Base-by-base conservation (phyloP, 495 filamentous ascomycete species). In the Neurospora sp. region DNA sequence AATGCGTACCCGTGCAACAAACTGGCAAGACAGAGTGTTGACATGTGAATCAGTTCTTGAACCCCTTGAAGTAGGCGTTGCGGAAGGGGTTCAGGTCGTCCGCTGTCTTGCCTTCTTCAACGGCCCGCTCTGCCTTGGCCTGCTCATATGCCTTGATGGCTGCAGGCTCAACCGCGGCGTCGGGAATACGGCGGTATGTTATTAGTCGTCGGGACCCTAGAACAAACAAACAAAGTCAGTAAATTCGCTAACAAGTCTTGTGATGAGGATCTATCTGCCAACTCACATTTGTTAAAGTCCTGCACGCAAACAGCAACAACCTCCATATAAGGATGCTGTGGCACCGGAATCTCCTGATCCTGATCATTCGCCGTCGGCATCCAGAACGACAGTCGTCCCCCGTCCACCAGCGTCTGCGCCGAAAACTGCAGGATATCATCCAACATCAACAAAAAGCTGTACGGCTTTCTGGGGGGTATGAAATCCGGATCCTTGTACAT, bases 301-400 rank as follows among this genome's bases (percentile, higher is more conserved):
- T 99, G 96, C 42, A 91, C 90, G 76, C 93, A 96, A 39, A 94
- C 89, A 70, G 86, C 89, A 39, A 94, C 83, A n/a, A 96, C 79
- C 78, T 93, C 87, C 31, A 99, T 79, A 68, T 89, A 88, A 6
- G 91, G 90, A 79, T 98, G 93, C 70, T 84, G 87, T 2, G 96
- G 96, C 18, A 96, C 86, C 0, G 88, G 83, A 9, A 97, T 87
- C 76, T 94, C 91, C 11, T 88, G 84, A 61, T 87, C 84, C 70
- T 87, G 88, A 70, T 96, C 93, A 78, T 93, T 95, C 1, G 93
- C 89, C 2, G 94, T 97, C 0, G 96, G 96, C 94, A 98, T 98
- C 96, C 96, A 99, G 85, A 99, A 94, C 10, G 89, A 91, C 3
- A 99, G 77, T 61, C 96, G 84, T 0, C 94, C 96, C 73, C 88